These are phyloP conservation scores for Terfezia claveryi DNA, from an alignment of 495 filamentous ascomycete genomes.

Conservation along the genomic window DNA sequence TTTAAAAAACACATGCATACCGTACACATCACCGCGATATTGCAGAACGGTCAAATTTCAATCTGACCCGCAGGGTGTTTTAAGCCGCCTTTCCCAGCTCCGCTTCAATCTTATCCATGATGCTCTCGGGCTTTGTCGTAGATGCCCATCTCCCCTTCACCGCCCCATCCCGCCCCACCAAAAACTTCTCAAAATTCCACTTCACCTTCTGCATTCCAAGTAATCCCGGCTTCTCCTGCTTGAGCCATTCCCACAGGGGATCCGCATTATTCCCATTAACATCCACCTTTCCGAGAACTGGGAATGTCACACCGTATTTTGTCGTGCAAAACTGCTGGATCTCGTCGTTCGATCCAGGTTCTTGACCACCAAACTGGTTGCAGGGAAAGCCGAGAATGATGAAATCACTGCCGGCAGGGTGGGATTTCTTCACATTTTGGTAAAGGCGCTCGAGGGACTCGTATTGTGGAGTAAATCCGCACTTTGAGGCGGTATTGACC, in stretches of 20 bases:
- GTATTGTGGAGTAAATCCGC: slow-evolving; percentile 97
- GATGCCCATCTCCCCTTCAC: slow-evolving; percentile 67
- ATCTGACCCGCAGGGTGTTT: no score
- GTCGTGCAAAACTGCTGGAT: slow-evolving; percentile 41
- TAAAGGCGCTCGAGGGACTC: slow-evolving; percentile 77
- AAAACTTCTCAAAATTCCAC: slow-evolving; percentile 64
- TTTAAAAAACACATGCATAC: no score
- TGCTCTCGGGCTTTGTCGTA: slow-evolving; percentile 57
- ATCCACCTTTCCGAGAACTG: slow-evolving; percentile 71
- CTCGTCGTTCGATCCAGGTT: slow-evolving; percentile 70
- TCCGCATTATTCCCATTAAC: slow-evolving; percentile 72
- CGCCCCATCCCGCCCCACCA: slow-evolving; percentile 64
- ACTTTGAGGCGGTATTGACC: slow-evolving; percentile 98
- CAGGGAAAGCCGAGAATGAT: slow-evolving; percentile 86
- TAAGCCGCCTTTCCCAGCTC: slow-evolving; percentile 34
- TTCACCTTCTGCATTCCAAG: slow-evolving; percentile 60
- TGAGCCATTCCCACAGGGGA: slow-evolving; percentile 74
- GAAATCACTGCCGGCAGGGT: slow-evolving; percentile 47
- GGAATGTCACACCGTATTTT: slow-evolving; percentile 92
- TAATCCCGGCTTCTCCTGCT: slow-evolving; percentile 59
- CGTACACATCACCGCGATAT: no score
- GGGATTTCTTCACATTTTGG: slow-evolving; percentile 27
- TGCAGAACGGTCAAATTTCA: no score
- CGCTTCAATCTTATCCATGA: slow-evolving; percentile 52
- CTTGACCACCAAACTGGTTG: slow-evolving; percentile 89